These are phyloP conservation scores for Talaromyces amestolkiae DNA, from an alignment of 2,329 filamentous ascomycete genomes.

Conservation along the genomic window DNA sequence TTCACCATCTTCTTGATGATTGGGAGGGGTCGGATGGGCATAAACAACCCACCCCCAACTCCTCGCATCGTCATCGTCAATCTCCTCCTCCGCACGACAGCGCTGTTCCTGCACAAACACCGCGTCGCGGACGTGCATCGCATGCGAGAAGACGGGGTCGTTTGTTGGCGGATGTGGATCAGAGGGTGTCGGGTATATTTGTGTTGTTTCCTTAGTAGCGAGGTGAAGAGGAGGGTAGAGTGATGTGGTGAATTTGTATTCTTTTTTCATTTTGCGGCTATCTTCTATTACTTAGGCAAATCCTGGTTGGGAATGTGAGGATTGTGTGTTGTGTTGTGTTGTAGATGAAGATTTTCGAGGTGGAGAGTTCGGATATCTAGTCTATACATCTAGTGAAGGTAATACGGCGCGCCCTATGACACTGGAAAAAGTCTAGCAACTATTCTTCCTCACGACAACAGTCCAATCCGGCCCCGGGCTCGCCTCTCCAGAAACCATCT, in stretches of 20 bases:
- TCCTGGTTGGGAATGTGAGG: too few relatives aligned
- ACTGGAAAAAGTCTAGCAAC: background rate
- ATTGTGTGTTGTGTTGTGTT: too few relatives aligned
- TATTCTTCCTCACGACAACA: constrained; percentile 10
- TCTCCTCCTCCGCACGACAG: constrained; percentile 64
- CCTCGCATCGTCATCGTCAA: constrained; percentile 75
- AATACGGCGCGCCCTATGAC: background rate
- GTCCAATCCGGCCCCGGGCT: background rate
- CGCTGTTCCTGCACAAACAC: constrained; percentile 60
- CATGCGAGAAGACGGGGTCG: constrained; percentile 59
- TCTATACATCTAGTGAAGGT: background rate
- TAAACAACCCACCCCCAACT: constrained; percentile 90
- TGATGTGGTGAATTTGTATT: constrained; percentile 7
- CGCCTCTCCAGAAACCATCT: background rate
- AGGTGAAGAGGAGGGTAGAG: constrained; percentile 10
- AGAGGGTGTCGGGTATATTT: constrained; percentile 28
- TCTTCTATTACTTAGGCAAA: background rate
- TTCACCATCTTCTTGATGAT: constrained; percentile 36
- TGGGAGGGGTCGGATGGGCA: constrained; percentile 26
- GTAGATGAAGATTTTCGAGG: background rate
- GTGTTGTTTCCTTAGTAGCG: background rate
- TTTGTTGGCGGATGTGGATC: constrained; percentile 28
- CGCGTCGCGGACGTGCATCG: constrained; percentile 56
- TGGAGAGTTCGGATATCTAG: background rate
- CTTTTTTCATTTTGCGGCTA: background rate